phyloP scores from a whole-genome alignment of 176 grass and related monocot genomes.

The Eragrostis nindensis region DNA sequence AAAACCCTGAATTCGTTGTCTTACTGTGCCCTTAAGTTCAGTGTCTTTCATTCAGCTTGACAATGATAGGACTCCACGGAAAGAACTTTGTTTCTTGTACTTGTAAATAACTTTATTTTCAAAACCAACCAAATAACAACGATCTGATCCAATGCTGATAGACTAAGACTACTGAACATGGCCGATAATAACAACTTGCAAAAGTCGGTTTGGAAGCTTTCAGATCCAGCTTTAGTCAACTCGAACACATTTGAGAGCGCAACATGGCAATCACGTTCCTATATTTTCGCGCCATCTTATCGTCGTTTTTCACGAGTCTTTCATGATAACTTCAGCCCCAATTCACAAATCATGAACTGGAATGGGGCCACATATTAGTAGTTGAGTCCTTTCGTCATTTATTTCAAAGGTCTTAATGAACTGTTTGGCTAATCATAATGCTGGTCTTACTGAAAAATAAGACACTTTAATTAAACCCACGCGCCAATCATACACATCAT shows the following conservation, averaged over 20 bases:
- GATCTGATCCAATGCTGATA: background rate
- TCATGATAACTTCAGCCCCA: background rate
- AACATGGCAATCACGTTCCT: constrained; percentile 6
- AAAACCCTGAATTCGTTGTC: background rate
- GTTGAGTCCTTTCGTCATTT: too few relatives aligned
- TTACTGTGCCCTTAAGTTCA: background rate
- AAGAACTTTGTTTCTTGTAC: background rate
- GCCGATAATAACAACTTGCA: background rate
- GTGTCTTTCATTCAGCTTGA: background rate
- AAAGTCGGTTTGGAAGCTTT: background rate
- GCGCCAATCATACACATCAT: constrained; percentile 3
- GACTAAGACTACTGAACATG: background rate
- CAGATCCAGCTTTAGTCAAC: constrained; percentile 19
- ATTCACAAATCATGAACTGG: background rate
- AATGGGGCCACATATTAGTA: background rate
- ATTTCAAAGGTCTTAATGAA: too few relatives aligned
- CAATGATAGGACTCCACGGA: background rate
- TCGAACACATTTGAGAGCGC: background rate
- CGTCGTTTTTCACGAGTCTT: background rate
- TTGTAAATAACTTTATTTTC: background rate
- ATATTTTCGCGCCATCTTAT: background rate
- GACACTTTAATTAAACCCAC: too few relatives aligned
- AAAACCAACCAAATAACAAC: background rate
- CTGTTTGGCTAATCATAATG: too few relatives aligned
- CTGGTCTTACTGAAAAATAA: too few relatives aligned